Evolutionary conservation across 2,329 filamentous ascomycete species (phyloP), one percentile per base, ranked within the genome.

Genomic region (Aspergillus fumigatus): DNA sequence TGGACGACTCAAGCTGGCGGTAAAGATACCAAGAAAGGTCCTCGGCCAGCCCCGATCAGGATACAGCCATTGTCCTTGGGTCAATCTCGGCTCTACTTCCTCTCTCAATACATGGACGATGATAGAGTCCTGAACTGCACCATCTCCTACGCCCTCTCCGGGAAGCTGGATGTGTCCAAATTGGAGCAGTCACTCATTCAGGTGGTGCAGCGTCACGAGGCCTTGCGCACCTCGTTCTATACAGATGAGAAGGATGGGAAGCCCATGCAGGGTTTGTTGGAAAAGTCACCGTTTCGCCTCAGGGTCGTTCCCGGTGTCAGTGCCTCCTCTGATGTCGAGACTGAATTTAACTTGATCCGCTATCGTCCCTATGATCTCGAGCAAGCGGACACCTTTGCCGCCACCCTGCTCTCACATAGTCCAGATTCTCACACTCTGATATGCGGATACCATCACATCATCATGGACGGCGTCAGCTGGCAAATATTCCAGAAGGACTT

Each of bases 371-470:
- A 53, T 48, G 62, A 67, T 47, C 51, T 71, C 4, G 60, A 64
- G 26, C 52, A 53, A 10, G 71, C 65, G 1, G 55, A 68, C 27
- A 57, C 55, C 23, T 54, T 70, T 21, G 57, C 58, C 19, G 54
- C 66, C 8, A 57, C 62, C 8, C 29, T 70, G 5, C 51, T 70
- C 9, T 62, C 63, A n/a, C 56, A 56, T 4, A 38, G 53, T 11
- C 17, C 49, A 3, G 51, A 51, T 8, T 35, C 51, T 50, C 54
- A 68, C 55, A 53, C 48, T 59, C 35, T 70, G 9, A 52, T 74
- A 9, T 50, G 74, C 25, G 65, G 60, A 6, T 71, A 64, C 45
- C 72, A 75, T 51, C 71, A 73, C 54, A 71, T 74, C 51, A 61
- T 60, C 23, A 63, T 73, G 58, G 73, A 74, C 53, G 70, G 69